Conservation (phyloP, 208 protist genomes). For the Balamuthia mandrillaris region DNA sequence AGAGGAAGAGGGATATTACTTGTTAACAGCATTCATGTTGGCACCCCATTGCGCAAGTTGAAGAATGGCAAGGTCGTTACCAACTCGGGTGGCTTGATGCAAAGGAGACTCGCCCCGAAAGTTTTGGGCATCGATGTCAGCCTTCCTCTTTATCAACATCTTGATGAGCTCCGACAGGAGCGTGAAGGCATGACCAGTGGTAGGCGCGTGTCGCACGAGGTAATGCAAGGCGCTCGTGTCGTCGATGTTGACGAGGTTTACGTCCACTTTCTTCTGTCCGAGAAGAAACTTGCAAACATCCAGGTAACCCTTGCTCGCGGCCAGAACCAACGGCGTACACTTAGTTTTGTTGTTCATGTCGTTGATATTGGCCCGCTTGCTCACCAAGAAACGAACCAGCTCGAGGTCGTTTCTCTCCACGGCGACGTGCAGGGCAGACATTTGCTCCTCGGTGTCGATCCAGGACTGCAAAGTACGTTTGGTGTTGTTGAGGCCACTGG, state of each 20-base stretch:
- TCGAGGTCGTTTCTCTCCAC: neutral
- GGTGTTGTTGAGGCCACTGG: too few relatives aligned
- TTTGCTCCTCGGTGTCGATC: constrained; percentile 23
- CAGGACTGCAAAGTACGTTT: constrained; percentile 1
- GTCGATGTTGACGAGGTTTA: constrained; percentile 9
- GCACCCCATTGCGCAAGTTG: neutral
- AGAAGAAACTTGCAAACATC: neutral
- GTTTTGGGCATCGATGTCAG: constrained; percentile 14
- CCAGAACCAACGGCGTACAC: constrained; percentile 15
- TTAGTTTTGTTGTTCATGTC: constrained; percentile 22
- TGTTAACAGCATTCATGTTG: constrained; percentile 15
- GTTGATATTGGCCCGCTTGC: constrained; percentile 16
- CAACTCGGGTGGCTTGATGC: constrained; percentile 21
- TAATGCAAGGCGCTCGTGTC: constrained; percentile 3
- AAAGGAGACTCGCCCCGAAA: constrained; percentile 26
- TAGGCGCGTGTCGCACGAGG: neutral
- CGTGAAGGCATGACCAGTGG: neutral
- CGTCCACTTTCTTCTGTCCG: constrained; percentile 2
- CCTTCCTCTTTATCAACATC: constrained; percentile 27
- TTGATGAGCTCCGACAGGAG: neutral
- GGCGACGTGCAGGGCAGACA: constrained; percentile 24
- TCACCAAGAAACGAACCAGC: neutral
- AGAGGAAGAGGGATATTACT: constrained; percentile 2
- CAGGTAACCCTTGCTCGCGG: neutral
- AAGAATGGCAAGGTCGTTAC: constrained; percentile 1